phyloP scores from a whole-genome alignment of 2,329 filamentous ascomycete genomes.

The Cryphonectria radicalis region DNA sequence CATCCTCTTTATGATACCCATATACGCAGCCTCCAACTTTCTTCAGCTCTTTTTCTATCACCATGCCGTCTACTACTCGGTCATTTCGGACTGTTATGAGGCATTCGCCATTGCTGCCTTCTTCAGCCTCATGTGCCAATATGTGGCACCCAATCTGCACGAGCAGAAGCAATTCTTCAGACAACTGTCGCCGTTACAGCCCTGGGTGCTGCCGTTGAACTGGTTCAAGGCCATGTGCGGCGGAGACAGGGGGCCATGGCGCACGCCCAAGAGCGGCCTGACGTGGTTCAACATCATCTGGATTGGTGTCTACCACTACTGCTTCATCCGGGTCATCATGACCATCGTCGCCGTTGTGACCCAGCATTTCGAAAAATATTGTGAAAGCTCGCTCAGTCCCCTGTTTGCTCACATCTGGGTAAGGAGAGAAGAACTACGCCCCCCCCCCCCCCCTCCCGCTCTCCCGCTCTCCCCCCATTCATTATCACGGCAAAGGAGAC shows the following conservation, averaged over 20 bases:
- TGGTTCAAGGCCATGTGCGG: slow-evolving; percentile 74
- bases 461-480: no score
- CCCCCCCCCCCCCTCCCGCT: no score
- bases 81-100: slow-evolving; percentile 85
- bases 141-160: slow-evolving; percentile 77
- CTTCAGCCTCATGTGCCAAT: slow-evolving; percentile 81
- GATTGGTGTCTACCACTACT: slow-evolving; percentile 85
- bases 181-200: slow-evolving; percentile 63
- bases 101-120: slow-evolving; percentile 87
- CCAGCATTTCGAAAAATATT: slow-evolving; percentile 72
- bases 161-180: slow-evolving; percentile 83
- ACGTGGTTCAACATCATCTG: slow-evolving; percentile 92
- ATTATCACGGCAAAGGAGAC: no score
- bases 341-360: slow-evolving; percentile 77
- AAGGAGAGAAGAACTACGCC: slow-evolving; percentile 33
- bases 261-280: slow-evolving; percentile 77
- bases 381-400: slow-evolving; percentile 76
- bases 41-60: slow-evolving; percentile 75
- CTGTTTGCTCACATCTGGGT: slow-evolving; percentile 87
- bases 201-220: slow-evolving; percentile 76
- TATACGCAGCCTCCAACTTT: slow-evolving; percentile 77
- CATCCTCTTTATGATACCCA: slow-evolving; percentile 85
- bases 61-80: slow-evolving; percentile 79
- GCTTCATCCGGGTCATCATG: slow-evolving; percentile 78
- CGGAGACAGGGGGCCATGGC: slow-evolving; percentile 69